These are phyloP conservation scores for Gamarada debralockiae DNA, from an alignment of 495 filamentous ascomycete genomes.

Conservation along the genomic window DNA sequence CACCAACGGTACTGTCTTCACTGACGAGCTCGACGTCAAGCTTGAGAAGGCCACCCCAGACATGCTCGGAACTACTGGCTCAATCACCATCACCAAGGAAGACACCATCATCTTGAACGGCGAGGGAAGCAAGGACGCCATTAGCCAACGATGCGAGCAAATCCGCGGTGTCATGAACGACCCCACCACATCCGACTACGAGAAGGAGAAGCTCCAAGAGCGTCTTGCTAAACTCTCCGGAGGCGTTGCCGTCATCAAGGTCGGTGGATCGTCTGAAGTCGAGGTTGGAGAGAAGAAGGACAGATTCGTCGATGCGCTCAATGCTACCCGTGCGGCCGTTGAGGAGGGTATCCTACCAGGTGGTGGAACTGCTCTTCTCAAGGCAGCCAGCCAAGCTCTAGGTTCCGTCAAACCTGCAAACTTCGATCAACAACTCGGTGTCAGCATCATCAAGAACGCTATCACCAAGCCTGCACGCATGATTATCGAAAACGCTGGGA, in stretches of 20 bases:
- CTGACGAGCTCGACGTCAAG: slow-evolving; percentile 96
- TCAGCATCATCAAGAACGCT: slow-evolving; percentile 93
- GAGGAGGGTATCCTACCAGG: slow-evolving; percentile 98
- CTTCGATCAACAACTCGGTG: slow-evolving; percentile 99
- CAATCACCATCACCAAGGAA: slow-evolving; percentile 99
- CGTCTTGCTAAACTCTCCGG: slow-evolving; percentile 98
- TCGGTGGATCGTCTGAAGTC: slow-evolving; percentile 94
- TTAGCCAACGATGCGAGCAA: slow-evolving; percentile 95
- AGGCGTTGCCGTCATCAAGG: slow-evolving; percentile 98
- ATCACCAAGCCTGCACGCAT: slow-evolving; percentile 92
- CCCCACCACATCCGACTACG: slow-evolving; percentile 92
- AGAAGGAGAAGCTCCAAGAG: slow-evolving; percentile 99
- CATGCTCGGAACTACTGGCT: slow-evolving; percentile 93
- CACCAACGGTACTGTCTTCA: slow-evolving; percentile 97
- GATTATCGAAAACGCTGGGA: slow-evolving; percentile 96
- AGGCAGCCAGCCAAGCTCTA: slow-evolving; percentile 89
- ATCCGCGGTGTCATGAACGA: slow-evolving; percentile 96
- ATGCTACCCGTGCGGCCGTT: slow-evolving; percentile 96
- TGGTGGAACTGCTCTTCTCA: slow-evolving; percentile 96
- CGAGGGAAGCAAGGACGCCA: slow-evolving; percentile 90
- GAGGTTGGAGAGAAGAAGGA: slow-evolving; percentile 99
- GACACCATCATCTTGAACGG: slow-evolving; percentile 99
- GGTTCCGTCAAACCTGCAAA: slow-evolving; percentile 78
- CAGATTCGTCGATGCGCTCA: slow-evolving; percentile 95
- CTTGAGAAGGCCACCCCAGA: slow-evolving; percentile 95